Base-by-base conservation (phyloP, 495 filamentous ascomycete genomes). In the Chaetomium fimeti region DNA sequence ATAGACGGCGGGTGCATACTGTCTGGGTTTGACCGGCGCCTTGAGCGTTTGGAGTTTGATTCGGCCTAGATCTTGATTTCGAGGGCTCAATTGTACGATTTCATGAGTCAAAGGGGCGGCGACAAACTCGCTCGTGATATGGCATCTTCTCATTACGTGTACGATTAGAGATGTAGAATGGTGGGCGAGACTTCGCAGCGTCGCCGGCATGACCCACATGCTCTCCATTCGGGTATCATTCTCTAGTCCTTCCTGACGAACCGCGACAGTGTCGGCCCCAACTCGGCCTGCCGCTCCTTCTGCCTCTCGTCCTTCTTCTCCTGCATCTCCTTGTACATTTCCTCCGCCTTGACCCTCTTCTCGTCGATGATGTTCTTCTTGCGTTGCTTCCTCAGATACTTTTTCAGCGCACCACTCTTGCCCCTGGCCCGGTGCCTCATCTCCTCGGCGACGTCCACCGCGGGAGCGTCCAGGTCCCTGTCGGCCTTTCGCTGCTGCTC, bases 281-380 rank as follows among this genome's bases (percentile, higher is more conserved):
- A 66, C 66, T 82, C 75, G 24, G 72, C 76, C 65, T 77, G 69
- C 64, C 74, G 75, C 63, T 80, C 76, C 68, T 77, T 70, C 43
- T 75, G 66, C 74, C 75, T 71, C 69, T 79, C 69, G 60, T 72
- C 71, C 63, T 69, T 73, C 66, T 78, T 76, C 61, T 72, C 68
- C 68, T 74, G 68, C 66, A 74, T 70, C 69, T 79, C 72, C 62
- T 82, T 80, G 74, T 73, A 72, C 51, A 81, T 75, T 71, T 82
- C 80, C 60, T 83, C 80, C 3, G 72, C 81, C 71, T 87, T 85
- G 57, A 91, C 75, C 66, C 83, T 83, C 71, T 88, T 87, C 81
- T 95, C 92, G 79, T 98, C 95, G 74, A 98, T 89, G 64, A 98
- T 85, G 72, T 98, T 98, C 78, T 85, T 87, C 63, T 85, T 84